Conservation (phyloP, 495 filamentous ascomycete species). For the Cairneyella variabilis region DNA sequence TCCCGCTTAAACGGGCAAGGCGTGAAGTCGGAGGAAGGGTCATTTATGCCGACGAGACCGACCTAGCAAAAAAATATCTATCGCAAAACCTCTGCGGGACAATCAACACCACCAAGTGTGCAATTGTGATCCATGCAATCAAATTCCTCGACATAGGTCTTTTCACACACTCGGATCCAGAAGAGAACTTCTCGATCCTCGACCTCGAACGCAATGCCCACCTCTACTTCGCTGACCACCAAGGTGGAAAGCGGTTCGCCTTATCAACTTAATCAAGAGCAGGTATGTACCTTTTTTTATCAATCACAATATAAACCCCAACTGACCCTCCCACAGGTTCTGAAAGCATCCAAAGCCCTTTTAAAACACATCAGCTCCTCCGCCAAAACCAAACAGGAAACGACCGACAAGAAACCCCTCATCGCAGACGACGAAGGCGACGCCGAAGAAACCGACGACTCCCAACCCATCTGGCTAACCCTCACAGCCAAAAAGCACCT, state of each 20-base stretch:
- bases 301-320: background rate
- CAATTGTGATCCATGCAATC: background rate
- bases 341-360: conserved; percentile 78
- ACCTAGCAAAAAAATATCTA: conserved; percentile 8
- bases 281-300: conserved; percentile 29
- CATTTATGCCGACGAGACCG: conserved; percentile 2
- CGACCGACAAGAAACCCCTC: conserved; percentile 64
- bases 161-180: too few relatives aligned
- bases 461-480: conserved; percentile 68
- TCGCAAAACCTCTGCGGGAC: conserved; percentile 10
- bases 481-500: conserved; percentile 90
- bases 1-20: background rate
- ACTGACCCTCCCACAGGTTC: conserved; percentile 12
- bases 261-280: conserved; percentile 37
- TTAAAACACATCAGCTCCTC: conserved; percentile 72
- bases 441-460: conserved; percentile 43
- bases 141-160: background rate
- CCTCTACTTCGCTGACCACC: conserved; percentile 44
- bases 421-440: conserved; percentile 58
- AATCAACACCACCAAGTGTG: background rate
- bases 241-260: conserved; percentile 37
- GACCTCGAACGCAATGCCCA: conserved; percentile 1
- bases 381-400: conserved; percentile 51
- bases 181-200: too few relatives aligned
- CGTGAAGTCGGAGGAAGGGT: background rate